phyloP scores from a whole-genome alignment of 2,329 filamentous ascomycete species.

The Neurospora sp. region DNA sequence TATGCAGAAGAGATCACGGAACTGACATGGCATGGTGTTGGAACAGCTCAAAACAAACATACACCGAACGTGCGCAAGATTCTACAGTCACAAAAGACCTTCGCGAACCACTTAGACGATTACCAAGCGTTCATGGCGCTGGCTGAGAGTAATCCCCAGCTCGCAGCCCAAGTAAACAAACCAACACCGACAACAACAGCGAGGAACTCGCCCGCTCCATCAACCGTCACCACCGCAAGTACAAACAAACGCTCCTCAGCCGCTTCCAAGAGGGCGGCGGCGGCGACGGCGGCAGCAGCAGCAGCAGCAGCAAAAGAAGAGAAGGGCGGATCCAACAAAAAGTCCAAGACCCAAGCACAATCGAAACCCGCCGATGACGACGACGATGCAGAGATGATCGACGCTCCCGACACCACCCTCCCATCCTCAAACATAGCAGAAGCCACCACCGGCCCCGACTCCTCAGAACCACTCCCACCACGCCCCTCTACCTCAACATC shows the following conservation, averaged over 20 bases:
- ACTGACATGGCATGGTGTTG: neutral
- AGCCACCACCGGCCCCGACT: neutral
- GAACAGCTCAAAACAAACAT: constrained; percentile 42
- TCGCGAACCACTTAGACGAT: constrained; percentile 73
- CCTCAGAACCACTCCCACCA: neutral
- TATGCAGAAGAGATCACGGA: neutral
- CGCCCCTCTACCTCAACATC: neutral
- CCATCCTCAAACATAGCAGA: neutral
- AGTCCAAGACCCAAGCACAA: constrained; percentile 3
- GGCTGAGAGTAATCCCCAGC: constrained; percentile 27
- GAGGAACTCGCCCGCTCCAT: constrained; percentile 14
- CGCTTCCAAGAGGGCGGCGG: constrained; percentile 3
- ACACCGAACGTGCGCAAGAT: constrained; percentile 67
- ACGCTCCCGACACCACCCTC: constrained; percentile 18
- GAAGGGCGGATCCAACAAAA: constrained; percentile 1
- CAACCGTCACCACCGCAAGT: neutral
- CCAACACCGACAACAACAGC: constrained; percentile 10
- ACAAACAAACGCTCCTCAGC: constrained; percentile 14
- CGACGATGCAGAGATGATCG: constrained; percentile 31
- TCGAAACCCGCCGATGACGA: constrained; percentile 1
- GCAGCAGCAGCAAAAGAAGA: constrained; percentile 6
- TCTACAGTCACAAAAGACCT: constrained; percentile 70
- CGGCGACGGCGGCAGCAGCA: constrained; percentile 10
- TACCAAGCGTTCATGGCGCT: constrained; percentile 55
- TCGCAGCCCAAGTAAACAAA: constrained; percentile 17